A percentile compares a stretch with the other conserved stretches of the same genome.
Conservation (phyloP, 495 filamentous ascomycete species). For the Choiromyces venosus region DNA sequence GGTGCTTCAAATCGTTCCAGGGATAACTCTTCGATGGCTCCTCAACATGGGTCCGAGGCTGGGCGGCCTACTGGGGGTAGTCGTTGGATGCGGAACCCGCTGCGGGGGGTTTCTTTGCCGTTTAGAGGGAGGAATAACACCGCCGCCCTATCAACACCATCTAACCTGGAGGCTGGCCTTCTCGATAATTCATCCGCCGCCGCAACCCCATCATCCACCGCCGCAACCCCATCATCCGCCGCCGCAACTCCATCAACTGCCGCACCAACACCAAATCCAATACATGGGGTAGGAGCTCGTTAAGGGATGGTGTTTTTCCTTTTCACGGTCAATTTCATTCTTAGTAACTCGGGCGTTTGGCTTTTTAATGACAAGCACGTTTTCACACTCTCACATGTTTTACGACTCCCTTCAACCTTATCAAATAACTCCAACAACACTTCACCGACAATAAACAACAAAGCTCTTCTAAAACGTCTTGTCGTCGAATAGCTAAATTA, state of each 20-base stretch:
- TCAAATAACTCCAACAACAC: background rate
- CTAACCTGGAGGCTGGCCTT: constrained; percentile 22
- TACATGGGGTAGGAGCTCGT: constrained; percentile 10
- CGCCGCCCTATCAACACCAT: constrained; percentile 21
- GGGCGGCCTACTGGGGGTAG: background rate
- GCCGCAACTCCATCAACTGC: constrained; percentile 7
- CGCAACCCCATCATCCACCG: constrained; percentile 3
- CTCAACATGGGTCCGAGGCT: constrained; percentile 15
- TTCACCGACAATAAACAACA: background rate
- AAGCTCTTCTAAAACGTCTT: background rate
- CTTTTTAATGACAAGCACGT: background rate
- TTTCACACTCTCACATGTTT: background rate
- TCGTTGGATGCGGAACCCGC: constrained; percentile 32
- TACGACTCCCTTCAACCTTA: background rate
- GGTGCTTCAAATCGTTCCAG: background rate
- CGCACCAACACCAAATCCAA: constrained; percentile 17
- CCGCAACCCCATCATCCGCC: constrained; percentile 10
- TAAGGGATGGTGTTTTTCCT: background rate
- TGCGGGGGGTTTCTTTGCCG: constrained; percentile 14
- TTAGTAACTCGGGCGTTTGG: background rate
- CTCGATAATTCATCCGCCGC: constrained; percentile 9
- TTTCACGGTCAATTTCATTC: background rate
- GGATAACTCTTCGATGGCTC: background rate
- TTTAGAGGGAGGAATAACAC: constrained; percentile 8
- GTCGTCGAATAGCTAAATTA: background rate